Evolutionary conservation across 805 yeast species (phyloP).

Genomic region (Metschnikowia peoriensis): DNA sequence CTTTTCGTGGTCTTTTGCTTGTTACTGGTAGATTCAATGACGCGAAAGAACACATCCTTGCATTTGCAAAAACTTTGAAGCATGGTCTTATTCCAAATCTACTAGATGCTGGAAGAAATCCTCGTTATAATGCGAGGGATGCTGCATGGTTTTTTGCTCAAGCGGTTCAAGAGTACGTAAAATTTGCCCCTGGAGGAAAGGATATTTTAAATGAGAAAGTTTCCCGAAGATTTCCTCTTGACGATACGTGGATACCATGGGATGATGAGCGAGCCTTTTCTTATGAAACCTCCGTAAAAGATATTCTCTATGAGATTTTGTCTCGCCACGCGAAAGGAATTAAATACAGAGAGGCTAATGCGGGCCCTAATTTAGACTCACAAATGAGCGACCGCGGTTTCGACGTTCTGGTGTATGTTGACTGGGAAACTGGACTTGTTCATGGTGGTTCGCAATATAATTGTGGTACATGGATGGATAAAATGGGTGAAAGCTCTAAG

Average conservation of each 20-base stretch:
- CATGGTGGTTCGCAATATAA: slow-evolving; percentile 90
- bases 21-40: slow-evolving; percentile 76
- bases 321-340: slow-evolving; percentile 89
- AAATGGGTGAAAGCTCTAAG: slow-evolving; percentile 90
- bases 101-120: slow-evolving; percentile 89
- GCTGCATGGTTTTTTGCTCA: slow-evolving; percentile 95
- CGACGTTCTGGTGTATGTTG: slow-evolving; percentile 75
- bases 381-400: slow-evolving; percentile 94
- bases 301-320: slow-evolving; percentile 77
- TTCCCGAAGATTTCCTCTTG: slow-evolving; percentile 81
- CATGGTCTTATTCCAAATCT: slow-evolving; percentile 95
- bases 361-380: slow-evolving; percentile 82
- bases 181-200: slow-evolving; percentile 65
- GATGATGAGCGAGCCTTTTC: slow-evolving; percentile 77
- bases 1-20: slow-evolving; percentile 77
- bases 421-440: slow-evolving; percentile 85
- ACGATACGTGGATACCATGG: slow-evolving; percentile 70
- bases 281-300: slow-evolving; percentile 66
- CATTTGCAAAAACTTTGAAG: slow-evolving; percentile 86
- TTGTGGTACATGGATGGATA: slow-evolving; percentile 99
- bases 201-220: slow-evolving; percentile 68
- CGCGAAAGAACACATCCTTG: slow-evolving; percentile 77
- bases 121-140: slow-evolving; percentile 93
- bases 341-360: slow-evolving; percentile 89
- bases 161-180: slow-evolving; percentile 79